Evolutionary conservation across 768 basidiomycete genomes (phyloP).

Genomic region (Amanita pallidorosea): DNA sequence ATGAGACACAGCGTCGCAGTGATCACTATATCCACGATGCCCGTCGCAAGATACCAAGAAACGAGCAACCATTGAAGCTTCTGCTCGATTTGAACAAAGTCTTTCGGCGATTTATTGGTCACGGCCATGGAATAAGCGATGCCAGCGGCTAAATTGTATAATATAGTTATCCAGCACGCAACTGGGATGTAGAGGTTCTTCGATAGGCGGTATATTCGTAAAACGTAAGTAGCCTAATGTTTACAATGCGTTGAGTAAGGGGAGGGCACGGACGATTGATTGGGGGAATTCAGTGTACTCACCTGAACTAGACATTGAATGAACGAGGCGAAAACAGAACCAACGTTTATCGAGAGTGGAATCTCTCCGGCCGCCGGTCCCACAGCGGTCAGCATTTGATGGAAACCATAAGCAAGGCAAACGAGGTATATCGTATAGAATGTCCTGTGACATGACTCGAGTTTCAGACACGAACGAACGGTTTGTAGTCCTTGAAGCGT

Average conservation of each 20-base stretch:
- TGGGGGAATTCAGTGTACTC: neutral
- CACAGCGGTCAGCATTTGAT: neutral
- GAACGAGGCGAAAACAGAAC: neutral
- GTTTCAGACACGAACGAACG: neutral
- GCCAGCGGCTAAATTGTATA: neutral
- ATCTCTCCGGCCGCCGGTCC: neutral
- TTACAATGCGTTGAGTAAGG: neutral
- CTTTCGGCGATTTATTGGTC: neutral
- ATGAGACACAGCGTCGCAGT: neutral
- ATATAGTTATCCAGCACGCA: neutral
- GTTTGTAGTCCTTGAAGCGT: too few species aligned
- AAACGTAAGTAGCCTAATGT: neutral
- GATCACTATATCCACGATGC: neutral
- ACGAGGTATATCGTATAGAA: neutral
- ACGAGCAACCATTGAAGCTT: neutral
- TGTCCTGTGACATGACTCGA: neutral
- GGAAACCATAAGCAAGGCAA: neutral
- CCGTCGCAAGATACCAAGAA: neutral
- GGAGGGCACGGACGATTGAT: neutral
- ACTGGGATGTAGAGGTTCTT: neutral
- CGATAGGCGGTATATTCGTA: neutral
- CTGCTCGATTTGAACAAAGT: neutral
- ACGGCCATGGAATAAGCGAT: neutral
- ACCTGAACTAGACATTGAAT: constrained; percentile 1
- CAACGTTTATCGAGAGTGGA: neutral